A percentile compares a stretch with the other conserved stretches of the same genome.
These are phyloP conservation scores for Penicillium occitanis DNA, from an alignment of 2,329 filamentous ascomycete genomes.

Conservation along the genomic window DNA sequence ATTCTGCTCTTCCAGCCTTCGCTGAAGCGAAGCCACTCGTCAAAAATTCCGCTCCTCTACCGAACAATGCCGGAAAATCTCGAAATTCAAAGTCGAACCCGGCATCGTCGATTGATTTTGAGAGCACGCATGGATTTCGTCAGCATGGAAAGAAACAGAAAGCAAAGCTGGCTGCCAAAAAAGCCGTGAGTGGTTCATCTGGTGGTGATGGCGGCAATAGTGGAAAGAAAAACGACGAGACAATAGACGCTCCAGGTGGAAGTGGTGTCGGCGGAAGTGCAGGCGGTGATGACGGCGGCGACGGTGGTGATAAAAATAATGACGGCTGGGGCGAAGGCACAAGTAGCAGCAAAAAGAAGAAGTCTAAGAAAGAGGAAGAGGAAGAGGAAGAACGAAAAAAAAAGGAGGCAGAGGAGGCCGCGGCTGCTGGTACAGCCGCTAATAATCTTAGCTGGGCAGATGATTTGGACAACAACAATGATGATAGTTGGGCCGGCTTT, in stretches of 20 bases:
- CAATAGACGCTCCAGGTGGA: constrained; percentile 35
- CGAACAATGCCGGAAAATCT: constrained; percentile 19
- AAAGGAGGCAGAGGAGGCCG: constrained; percentile 33
- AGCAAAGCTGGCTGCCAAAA: constrained; percentile 26
- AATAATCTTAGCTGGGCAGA: constrained; percentile 49
- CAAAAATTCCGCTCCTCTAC: constrained; percentile 18
- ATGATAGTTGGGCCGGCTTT: constrained; percentile 56
- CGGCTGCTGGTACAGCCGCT: constrained; percentile 31
- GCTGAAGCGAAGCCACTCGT: constrained; percentile 27
- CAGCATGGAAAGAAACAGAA: constrained; percentile 37
- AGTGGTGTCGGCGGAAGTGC: constrained; percentile 30
- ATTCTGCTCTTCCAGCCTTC: constrained; percentile 30
- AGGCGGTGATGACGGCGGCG: constrained; percentile 33
- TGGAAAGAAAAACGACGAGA: constrained; percentile 32
- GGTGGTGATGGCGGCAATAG: constrained; percentile 34
- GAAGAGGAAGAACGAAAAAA: constrained; percentile 29
- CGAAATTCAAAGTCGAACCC: constrained; percentile 19
- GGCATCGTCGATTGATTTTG: constrained; percentile 20
- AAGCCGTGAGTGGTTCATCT: constrained; percentile 13
- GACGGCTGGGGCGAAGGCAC: constrained; percentile 39
- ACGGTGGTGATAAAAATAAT: constrained; percentile 44
- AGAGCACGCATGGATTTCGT: constrained; percentile 28
- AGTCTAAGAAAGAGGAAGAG: constrained; percentile 34
- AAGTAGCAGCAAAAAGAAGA: constrained; percentile 37
- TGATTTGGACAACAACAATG: constrained; percentile 39